These are phyloP conservation scores for Cladosporium sp. DNA, from an alignment of 2,329 filamentous ascomycete species.

Conservation along the genomic window DNA sequence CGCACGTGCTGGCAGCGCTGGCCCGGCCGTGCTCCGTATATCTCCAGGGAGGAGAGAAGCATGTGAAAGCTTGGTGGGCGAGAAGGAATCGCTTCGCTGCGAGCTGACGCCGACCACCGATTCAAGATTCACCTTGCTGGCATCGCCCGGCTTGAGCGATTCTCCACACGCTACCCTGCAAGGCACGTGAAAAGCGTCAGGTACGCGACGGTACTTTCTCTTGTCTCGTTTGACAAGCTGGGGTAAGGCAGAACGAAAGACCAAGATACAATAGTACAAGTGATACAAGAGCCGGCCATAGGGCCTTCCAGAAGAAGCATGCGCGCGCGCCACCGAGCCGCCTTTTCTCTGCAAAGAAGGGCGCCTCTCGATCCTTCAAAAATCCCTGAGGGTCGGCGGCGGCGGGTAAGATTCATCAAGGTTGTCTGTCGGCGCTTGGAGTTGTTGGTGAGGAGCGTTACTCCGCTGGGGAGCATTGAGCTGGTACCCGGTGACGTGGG, in stretches of 20 bases:
- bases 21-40: slow-evolving; percentile 12
- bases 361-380: neutral
- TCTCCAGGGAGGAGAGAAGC: neutral
- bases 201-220: slow-evolving; percentile 2
- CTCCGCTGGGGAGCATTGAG: neutral
- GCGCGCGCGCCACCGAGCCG: slow-evolving; percentile 9
- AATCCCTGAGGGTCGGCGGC: neutral
- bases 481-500: slow-evolving; percentile 12
- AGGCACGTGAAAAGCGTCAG: slow-evolving; percentile 10
- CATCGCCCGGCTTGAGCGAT: neutral
- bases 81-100: neutral
- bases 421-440: slow-evolving; percentile 3
- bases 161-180: slow-evolving; percentile 11
- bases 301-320: slow-evolving; percentile 13
- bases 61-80: slow-evolving; percentile 10
- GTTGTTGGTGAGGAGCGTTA: slow-evolving; percentile 10
- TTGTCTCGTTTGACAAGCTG: neutral
- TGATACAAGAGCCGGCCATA: neutral
- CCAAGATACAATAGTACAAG: neutral
- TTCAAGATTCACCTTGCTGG: too few relatives aligned
- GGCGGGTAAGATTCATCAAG: neutral
- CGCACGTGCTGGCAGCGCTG: slow-evolving; percentile 7
- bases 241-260: neutral
- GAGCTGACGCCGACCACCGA: neutral
- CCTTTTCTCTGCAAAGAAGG: slow-evolving; percentile 17